Percentiles rank a stretch among this genome's conserved stretches.
These are phyloP conservation scores for Baudoinia panamericana DNA, from an alignment of 495 filamentous ascomycete genomes.

Conservation along the genomic window DNA sequence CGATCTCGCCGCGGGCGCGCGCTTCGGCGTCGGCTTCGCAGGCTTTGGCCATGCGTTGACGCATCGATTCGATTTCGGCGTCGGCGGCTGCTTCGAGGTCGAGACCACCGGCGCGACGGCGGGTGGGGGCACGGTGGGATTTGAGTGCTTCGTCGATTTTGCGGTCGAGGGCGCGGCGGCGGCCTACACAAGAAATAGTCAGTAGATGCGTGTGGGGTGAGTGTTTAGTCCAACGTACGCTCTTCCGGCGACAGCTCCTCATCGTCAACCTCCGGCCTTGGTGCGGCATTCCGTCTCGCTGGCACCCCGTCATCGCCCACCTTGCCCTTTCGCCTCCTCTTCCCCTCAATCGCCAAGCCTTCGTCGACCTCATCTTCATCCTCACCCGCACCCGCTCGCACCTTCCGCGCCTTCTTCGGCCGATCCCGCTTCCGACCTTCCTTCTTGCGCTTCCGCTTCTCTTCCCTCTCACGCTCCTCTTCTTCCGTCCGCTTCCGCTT, in stretches of 20 bases:
- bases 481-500: constrained; percentile 68
- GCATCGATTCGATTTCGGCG: constrained; percentile 76
- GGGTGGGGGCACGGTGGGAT: constrained; percentile 51
- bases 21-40: constrained; percentile 73
- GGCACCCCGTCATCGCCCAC: constrained; percentile 36
- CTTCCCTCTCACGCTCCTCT: constrained; percentile 39
- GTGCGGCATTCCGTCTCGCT: constrained; percentile 28
- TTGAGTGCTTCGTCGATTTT: constrained; percentile 79
- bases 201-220: no score
- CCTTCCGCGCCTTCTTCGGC: constrained; percentile 53
- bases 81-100: constrained; percentile 83
- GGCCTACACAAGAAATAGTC: constrained; percentile 36
- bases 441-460: constrained; percentile 51
- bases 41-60: constrained; percentile 81
- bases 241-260: constrained; percentile 45
- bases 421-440: constrained; percentile 62
- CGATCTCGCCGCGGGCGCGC: constrained; percentile 61
- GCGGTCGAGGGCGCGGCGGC: constrained; percentile 65
- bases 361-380: constrained; percentile 37
- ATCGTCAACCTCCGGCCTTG: constrained; percentile 38
- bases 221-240: no score
- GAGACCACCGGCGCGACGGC: constrained; percentile 47
- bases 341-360: constrained; percentile 44
- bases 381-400: constrained; percentile 31
- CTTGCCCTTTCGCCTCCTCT: constrained; percentile 37